Conservation (phyloP, 306 rosid genomes). For the Argentina anserina region DNA sequence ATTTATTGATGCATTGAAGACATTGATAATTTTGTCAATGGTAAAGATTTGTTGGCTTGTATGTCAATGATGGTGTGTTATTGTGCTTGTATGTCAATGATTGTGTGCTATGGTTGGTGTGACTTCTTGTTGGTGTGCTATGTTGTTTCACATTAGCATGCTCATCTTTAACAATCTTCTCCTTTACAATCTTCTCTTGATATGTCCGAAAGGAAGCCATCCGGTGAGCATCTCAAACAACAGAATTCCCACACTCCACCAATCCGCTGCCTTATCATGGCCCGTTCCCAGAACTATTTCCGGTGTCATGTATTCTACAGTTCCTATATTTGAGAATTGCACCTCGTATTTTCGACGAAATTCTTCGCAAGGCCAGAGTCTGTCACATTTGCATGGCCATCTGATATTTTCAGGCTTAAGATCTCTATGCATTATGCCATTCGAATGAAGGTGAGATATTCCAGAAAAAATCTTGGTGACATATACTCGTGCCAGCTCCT, state of each 20-base stretch:
- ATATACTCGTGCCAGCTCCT: slow-evolving; percentile 87
- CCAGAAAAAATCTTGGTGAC: slow-evolving; percentile 93
- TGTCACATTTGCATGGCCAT: slow-evolving; percentile 92
- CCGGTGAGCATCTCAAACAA: slow-evolving; percentile 94
- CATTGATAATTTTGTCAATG: too few relatives aligned
- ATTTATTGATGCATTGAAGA: too few relatives aligned
- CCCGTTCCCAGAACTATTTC: slow-evolving; percentile 95
- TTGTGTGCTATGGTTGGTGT: too few relatives aligned
- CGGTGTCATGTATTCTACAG: slow-evolving; percentile 88
- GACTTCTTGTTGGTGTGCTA: too few relatives aligned
- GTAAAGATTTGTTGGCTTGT: too few relatives aligned
- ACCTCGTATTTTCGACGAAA: slow-evolving; percentile 67
- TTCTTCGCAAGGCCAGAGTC: slow-evolving; percentile 91
- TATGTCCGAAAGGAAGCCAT: slow-evolving; percentile 82
- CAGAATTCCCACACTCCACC: slow-evolving; percentile 96
- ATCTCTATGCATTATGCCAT: slow-evolving; percentile 96
- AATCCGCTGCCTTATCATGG: slow-evolving; percentile 92
- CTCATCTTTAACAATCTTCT: too few relatives aligned
- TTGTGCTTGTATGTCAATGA: too few relatives aligned
- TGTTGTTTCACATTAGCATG: too few relatives aligned
- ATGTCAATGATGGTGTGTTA: too few relatives aligned
- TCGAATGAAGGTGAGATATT: slow-evolving; percentile 81
- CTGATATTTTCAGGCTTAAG: slow-evolving; percentile 89
- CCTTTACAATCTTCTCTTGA: slow-evolving; percentile 84
- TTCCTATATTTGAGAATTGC: slow-evolving; percentile 85